Evolutionary conservation across 2,329 filamentous ascomycete species (phyloP).

Genomic region (Zymoseptoria passerinii): DNA sequence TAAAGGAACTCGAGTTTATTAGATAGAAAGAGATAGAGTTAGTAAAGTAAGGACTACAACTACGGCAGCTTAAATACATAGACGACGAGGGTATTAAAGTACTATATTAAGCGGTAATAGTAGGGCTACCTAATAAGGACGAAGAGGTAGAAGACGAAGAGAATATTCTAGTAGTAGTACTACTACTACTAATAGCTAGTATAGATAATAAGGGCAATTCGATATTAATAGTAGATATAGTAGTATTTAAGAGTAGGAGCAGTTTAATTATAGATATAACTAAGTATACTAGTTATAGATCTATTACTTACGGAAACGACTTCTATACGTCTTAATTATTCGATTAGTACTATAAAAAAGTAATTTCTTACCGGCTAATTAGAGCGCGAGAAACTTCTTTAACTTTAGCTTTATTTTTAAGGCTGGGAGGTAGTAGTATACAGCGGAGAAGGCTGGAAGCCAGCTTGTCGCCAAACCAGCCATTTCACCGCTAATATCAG

Average conservation of each 20-base stretch:
- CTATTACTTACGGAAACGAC: background rate
- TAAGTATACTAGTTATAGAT: background rate
- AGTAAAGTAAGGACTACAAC: background rate
- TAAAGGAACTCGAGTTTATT: background rate
- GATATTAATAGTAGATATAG: background rate
- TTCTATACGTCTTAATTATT: background rate
- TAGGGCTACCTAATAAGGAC: too few species aligned
- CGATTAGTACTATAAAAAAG: background rate
- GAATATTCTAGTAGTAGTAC: too few species aligned
- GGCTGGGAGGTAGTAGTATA: background rate
- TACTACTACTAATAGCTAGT: too few species aligned
- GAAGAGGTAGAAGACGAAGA: too few species aligned
- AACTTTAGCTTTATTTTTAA: too few species aligned
- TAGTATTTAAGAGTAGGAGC: too few species aligned
- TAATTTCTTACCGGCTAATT: background rate
- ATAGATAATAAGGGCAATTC: too few species aligned
- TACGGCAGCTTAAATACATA: background rate
- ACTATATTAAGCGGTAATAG: too few species aligned
- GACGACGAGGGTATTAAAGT: too few species aligned
- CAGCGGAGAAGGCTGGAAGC: background rate
- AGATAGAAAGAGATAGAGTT: background rate
- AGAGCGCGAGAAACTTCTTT: background rate
- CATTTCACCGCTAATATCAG: background rate
- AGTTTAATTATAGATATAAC: too few species aligned
- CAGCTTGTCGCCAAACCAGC: background rate